Evolutionary conservation across 1,139 yeast genomes (phyloP), one percentile per base, ranked within the genome.

Genomic region (Diutina catenulata): DNA sequence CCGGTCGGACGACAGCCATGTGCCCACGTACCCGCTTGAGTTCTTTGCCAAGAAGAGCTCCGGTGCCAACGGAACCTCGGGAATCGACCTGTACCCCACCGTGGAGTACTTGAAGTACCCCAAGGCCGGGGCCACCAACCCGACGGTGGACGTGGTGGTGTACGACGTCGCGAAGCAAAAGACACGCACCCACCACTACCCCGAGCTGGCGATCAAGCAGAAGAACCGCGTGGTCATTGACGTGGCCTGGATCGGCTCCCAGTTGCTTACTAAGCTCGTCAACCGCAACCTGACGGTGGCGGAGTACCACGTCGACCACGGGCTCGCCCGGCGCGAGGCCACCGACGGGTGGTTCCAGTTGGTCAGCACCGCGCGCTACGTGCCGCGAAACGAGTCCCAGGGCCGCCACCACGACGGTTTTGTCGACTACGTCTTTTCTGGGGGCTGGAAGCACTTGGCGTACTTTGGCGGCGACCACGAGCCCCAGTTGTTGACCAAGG

Each of bases 311-410:
- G 5, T n/a, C 13, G 25, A 21, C 9, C 14, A 31, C 19, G 14
- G 9, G 8, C 11, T 31, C 5, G n/a, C 21, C 4, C 35, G 21
- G 10, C 35, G 35, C 5, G 18, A 56, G 37, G 44, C 45, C 2
- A 62, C 64, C 3, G 59, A 66, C 36, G 60, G 70, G 14, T 73
- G 83, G 70, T 86, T 88, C 64, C 98, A 91, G 53, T 76, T 88
- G 28, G 72, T 84, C 7, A 83, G 80, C 44, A 75, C 79, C 46
- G 77, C 93, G 0, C 58, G 72, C 25, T 79, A 60, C 49, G 68
- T 91, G 29, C 94, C 95, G 7, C 71, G 72, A 42, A 74, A 81
- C 43, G 60, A 56, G 18, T 36, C 57, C 1, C 44, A 50, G 24
- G 70, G 72, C 8, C 57, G 75, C 37, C 41, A 49, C 13, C 43